Percentiles rank a stretch among this genome's conserved stretches.
phyloP scores from a whole-genome alignment of 495 filamentous ascomycete genomes.

The Penicillium mononematosum region DNA sequence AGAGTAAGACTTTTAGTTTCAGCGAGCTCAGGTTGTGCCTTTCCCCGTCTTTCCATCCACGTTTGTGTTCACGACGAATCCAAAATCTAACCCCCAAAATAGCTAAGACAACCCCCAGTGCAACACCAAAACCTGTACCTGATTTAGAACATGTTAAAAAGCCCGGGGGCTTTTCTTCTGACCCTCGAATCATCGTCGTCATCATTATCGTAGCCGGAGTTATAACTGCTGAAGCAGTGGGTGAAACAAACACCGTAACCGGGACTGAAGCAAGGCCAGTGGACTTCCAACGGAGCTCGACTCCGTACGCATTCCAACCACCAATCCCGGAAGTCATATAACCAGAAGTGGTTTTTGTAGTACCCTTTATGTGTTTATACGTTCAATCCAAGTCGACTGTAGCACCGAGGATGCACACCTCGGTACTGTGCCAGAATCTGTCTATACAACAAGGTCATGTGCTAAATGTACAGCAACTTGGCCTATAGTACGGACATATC shows the following conservation, averaged over 20 bases:
- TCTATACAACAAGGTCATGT: background rate
- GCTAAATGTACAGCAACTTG: background rate
- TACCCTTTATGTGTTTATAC: background rate
- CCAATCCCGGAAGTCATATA: background rate
- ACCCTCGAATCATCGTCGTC: too few species aligned
- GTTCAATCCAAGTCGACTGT: background rate
- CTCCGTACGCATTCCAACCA: background rate
- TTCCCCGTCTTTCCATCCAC: background rate
- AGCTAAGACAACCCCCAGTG: background rate
- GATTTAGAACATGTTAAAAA: too few species aligned
- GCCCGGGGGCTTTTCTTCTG: too few species aligned
- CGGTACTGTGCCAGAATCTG: background rate
- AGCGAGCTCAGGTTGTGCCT: background rate
- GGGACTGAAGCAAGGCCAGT: background rate
- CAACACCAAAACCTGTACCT: background rate
- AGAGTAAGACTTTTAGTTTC: background rate
- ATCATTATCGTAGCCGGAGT: background rate
- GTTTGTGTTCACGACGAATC: background rate
- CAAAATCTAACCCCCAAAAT: background rate
- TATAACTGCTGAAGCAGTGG: background rate
- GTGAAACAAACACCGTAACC: background rate
- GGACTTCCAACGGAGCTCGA: background rate
- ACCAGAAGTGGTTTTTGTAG: background rate
- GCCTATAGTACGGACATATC: background rate
- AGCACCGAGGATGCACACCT: background rate